phyloP scores from a whole-genome alignment of 2,329 filamentous ascomycete species.

The Colletotrichum camelliae region DNA sequence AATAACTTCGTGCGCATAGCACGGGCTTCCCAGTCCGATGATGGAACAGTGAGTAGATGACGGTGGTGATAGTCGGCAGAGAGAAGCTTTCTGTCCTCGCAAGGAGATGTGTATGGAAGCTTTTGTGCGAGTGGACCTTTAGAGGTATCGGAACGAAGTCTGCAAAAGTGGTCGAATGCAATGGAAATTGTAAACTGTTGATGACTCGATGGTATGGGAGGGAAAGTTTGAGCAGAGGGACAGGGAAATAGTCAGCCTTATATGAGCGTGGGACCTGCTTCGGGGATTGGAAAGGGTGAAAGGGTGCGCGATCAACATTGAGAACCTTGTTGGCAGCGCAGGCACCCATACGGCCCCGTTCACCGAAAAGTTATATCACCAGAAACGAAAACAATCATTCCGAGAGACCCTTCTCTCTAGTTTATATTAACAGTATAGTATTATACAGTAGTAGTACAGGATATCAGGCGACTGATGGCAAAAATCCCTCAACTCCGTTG shows the following conservation, averaged over 20 bases:
- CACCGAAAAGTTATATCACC: neutral
- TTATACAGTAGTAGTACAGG: conserved; percentile 22
- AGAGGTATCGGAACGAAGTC: neutral
- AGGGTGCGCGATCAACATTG: neutral
- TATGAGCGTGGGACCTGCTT: neutral
- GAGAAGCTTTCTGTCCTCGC: neutral
- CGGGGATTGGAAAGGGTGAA: neutral
- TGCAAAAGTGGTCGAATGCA: too few relatives aligned
- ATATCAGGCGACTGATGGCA: conserved; percentile 4
- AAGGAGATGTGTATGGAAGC: neutral
- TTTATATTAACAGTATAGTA: neutral
- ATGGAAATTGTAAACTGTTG: neutral
- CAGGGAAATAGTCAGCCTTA: neutral
- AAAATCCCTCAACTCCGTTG: conserved; percentile 14
- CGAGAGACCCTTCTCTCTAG: neutral
- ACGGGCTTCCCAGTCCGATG: neutral
- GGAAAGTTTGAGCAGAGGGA: neutral
- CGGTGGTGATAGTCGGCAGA: neutral
- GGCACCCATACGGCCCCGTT: neutral
- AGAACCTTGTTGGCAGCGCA: neutral
- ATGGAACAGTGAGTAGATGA: neutral
- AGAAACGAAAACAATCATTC: neutral
- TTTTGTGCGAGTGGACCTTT: neutral
- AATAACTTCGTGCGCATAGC: neutral
- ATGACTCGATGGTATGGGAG: neutral